Evolutionary conservation across 208 protist genomes (phyloP).

Genomic region (Crithidia sp.): DNA sequence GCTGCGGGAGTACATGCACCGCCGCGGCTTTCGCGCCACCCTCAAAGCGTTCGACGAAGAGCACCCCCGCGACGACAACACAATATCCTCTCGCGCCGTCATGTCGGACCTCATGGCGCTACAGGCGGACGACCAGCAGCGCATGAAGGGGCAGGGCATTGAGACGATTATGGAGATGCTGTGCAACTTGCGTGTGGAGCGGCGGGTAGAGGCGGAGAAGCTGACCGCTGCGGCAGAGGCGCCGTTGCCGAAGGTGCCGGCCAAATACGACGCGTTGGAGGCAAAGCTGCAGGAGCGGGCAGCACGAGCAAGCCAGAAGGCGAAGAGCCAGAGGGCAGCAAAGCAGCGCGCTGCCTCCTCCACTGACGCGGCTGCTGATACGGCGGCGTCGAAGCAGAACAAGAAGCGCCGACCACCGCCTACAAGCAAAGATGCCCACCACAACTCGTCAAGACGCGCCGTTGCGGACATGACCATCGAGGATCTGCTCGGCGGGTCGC

Average conservation of each 20-base stretch:
- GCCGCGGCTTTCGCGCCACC: slow-evolving; percentile 80
- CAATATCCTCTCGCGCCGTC: slow-evolving; percentile 84
- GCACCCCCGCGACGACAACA: slow-evolving; percentile 74
- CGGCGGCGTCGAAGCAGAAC: not conserved
- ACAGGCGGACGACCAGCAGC: slow-evolving; percentile 39
- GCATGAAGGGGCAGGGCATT: slow-evolving; percentile 74
- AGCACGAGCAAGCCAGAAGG: slow-evolving; percentile 35
- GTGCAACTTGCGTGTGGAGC: slow-evolving; percentile 79
- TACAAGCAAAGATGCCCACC: too few species aligned
- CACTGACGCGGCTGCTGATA: not conserved
- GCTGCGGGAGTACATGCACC: slow-evolving; percentile 93
- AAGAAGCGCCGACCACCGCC: not conserved
- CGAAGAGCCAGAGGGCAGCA: slow-evolving; percentile 25
- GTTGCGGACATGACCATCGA: slow-evolving; percentile 40
- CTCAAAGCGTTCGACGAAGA: slow-evolving; percentile 86
- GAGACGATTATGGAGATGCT: slow-evolving; percentile 94
- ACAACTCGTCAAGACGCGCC: not conserved
- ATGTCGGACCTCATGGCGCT: slow-evolving; percentile 91
- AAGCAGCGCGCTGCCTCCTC: slow-evolving; percentile 16
- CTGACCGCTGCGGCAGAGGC: slow-evolving; percentile 42
- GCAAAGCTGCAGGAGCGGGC: slow-evolving; percentile 15
- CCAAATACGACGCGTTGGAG: slow-evolving; percentile 38
- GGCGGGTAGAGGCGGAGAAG: slow-evolving; percentile 52
- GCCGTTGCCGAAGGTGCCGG: slow-evolving; percentile 57
- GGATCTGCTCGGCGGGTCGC: slow-evolving; percentile 51